Evolutionary conservation across 768 basidiomycete species (phyloP), one percentile per base, ranked within the genome.

Genomic region (Mycena galericulata): DNA sequence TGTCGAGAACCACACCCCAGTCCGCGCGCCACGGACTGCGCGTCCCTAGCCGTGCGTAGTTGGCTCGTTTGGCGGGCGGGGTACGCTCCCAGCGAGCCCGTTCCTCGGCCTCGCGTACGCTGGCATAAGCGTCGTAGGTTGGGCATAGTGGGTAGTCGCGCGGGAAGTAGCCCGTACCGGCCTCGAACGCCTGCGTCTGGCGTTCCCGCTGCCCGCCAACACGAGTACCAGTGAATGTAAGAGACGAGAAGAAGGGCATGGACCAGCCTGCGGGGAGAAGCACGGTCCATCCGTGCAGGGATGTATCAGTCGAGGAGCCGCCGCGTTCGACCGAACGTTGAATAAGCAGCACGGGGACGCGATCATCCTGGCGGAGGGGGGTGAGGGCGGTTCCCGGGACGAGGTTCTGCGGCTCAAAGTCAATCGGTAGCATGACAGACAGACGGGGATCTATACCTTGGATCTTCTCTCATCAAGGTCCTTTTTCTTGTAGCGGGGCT

Each of bases 241-340:
- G 86, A 3, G 96, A 97, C 43, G 85, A 85, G 69, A 94, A 89
- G 80, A 99, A 95, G 1, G 96, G 85, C 91, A 96, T 97, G 0
- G 88, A 87, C 96, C 96, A 99, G 15, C 95, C 96, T 1, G 89
- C 83, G 4, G 97, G 97, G 34, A 97, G 77, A 50, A 98, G 83
- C 11, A 99, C 81, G 10, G 91, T 95, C 92, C 94, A 98, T 41
- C 97, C 96, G 73, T 96, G 90, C 32, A 95, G 81, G 1, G 85
- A 81, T 70, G 83, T 81, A 12, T 74, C 77, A 46, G 79, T 77
- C 18, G 77, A 73, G 10, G 75, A 72, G 18, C 73, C 66, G 43
- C 63, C 62, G 27, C 76, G 72, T 68, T 89, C 88, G 24, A 94
- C 73, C 12, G 94, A 91, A 24, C 89, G 89, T 75, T 96, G 95